Conservation (phyloP, 192 early-diverging fungal species). For the Obelidium mucronatum region DNA sequence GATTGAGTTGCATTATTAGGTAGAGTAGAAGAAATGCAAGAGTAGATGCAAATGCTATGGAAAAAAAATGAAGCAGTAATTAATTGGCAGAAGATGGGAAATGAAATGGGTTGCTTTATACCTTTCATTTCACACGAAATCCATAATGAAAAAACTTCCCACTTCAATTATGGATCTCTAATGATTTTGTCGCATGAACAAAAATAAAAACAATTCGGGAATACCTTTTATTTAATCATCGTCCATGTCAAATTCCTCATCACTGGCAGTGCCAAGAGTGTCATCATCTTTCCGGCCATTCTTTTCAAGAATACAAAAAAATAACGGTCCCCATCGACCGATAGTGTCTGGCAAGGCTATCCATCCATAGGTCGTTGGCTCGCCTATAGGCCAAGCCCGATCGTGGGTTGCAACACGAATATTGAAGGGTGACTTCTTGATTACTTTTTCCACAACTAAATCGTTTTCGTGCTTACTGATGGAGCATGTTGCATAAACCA, state of each 20-base stretch:
- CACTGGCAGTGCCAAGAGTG: not conserved
- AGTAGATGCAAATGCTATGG: too few species aligned
- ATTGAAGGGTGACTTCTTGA: conserved; percentile 36
- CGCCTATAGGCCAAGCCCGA: conserved; percentile 53
- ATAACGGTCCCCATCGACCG: conserved; percentile 65
- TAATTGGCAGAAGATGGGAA: too few species aligned
- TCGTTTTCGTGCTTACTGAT: conserved; percentile 59
- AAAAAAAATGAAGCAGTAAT: too few species aligned
- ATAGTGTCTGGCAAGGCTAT: conserved; percentile 58
- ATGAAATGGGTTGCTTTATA: too few species aligned
- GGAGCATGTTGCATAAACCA: conserved; percentile 64
- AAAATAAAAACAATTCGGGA: too few species aligned
- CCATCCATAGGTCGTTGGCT: conserved; percentile 59
- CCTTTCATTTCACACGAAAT: too few species aligned
- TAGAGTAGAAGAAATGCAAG: too few species aligned
- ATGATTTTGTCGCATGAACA: too few species aligned
- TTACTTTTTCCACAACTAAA: conserved; percentile 50
- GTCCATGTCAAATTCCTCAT: not conserved
- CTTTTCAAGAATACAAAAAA: conserved; percentile 49
- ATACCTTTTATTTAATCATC: not conserved
- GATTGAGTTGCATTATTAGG: too few species aligned
- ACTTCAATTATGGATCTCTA: too few species aligned
- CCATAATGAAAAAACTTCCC: too few species aligned
- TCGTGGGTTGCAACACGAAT: conserved; percentile 24
- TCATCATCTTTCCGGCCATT: not conserved